phyloP scores from a whole-genome alignment of 192 early-diverging fungal species.

The Chytriomyces confervae region DNA sequence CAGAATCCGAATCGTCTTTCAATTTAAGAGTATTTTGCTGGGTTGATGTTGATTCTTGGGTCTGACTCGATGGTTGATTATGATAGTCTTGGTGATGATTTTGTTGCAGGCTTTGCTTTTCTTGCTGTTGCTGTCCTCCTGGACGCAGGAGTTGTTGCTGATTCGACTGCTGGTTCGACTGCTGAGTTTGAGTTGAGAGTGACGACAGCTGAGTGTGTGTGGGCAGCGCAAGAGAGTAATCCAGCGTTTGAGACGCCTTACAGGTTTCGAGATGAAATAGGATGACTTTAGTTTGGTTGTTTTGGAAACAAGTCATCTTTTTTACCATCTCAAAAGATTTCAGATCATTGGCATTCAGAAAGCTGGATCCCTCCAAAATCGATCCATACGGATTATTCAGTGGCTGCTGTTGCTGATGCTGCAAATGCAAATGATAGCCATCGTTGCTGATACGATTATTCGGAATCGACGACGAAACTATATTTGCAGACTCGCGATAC shows the following conservation, averaged over 20 bases:
- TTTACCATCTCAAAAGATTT: conserved; percentile 42
- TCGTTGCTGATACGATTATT: neutral
- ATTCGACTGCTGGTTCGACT: neutral
- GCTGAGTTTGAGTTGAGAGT: neutral
- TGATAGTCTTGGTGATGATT: conserved; percentile 3
- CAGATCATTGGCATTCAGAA: conserved; percentile 32
- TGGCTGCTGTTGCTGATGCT: neutral
- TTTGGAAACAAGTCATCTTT: neutral
- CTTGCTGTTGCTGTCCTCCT: no score
- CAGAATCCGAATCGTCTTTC: no score
- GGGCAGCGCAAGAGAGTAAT: conserved; percentile 26
- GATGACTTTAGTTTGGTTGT: neutral
- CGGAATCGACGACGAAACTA: neutral
- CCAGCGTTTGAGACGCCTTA: conserved; percentile 24
- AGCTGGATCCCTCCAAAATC: conserved; percentile 24
- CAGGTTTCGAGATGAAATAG: neutral
- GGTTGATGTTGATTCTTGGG: neutral
- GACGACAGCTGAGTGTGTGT: neutral
- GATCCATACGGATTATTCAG: conserved; percentile 13
- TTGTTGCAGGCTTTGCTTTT: neutral
- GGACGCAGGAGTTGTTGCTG: neutral
- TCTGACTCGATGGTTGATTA: neutral
- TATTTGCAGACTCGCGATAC: neutral
- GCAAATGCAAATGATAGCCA: neutral
- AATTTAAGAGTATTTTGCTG: no score